Conservation (phyloP, 371 early-diverging fungal genomes). For the Mucor plumbeus region DNA sequence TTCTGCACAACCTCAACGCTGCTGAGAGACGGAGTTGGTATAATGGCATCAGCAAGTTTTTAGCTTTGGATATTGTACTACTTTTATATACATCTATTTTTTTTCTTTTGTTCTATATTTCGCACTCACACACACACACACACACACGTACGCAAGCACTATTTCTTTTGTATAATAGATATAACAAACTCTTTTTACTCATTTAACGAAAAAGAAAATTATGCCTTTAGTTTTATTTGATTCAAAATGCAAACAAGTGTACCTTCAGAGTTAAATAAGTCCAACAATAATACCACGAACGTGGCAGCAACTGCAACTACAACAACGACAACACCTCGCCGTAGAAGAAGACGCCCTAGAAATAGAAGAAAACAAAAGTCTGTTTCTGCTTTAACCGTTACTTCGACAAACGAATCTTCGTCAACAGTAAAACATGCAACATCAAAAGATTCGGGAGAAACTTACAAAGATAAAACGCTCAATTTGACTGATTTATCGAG, state of each 20-base stretch:
- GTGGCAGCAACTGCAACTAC: background rate
- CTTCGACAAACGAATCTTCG: background rate
- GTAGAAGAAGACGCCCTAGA: slow-evolving; percentile 37
- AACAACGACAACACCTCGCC: slow-evolving; percentile 19
- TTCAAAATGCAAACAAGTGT: slow-evolving; percentile 21
- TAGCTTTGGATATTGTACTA: too few relatives aligned
- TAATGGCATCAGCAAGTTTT: too few relatives aligned
- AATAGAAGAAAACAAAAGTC: slow-evolving; percentile 30
- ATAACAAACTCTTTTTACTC: background rate
- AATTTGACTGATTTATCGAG: slow-evolving; percentile 14
- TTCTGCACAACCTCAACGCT: too few relatives aligned
- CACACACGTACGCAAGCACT: background rate
- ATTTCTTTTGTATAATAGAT: background rate
- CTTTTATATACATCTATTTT: background rate
- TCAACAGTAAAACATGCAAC: background rate
- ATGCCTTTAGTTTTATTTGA: slow-evolving; percentile 18
- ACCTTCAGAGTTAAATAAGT: slow-evolving; percentile 19
- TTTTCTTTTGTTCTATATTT: background rate
- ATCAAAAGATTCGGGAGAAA: background rate
- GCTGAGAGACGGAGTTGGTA: too few relatives aligned
- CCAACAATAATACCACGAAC: background rate
- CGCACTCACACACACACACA: background rate
- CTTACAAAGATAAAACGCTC: background rate
- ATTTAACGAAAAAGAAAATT: slow-evolving; percentile 15
- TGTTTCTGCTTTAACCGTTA: background rate